Evolutionary conservation across 331 rosid genomes (phyloP).

Genomic region (Malus hybrid): DNA sequence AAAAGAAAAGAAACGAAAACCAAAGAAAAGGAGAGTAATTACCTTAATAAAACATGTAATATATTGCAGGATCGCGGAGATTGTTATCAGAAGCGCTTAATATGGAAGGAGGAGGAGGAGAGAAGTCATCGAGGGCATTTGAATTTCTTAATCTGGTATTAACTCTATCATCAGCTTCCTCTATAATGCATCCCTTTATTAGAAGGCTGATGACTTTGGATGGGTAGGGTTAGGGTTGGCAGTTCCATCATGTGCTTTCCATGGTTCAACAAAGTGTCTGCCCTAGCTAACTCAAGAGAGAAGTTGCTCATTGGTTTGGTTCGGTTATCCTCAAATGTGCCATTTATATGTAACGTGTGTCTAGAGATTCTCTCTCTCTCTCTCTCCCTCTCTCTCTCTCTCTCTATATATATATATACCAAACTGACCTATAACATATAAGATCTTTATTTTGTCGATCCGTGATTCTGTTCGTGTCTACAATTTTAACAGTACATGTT

Average conservation of each 20-base stretch:
- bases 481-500: too few relatives aligned
- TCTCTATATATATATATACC: too few relatives aligned
- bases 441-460: too few relatives aligned
- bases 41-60: background rate
- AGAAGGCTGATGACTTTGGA: conserved; percentile 26
- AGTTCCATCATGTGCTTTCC: conserved; percentile 54
- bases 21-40: background rate
- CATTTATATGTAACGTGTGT: background rate
- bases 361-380: too few relatives aligned
- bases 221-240: conserved; percentile 17
- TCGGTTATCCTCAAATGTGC: background rate
- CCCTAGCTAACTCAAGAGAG: conserved; percentile 7
- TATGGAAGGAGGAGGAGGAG: background rate
- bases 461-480: too few relatives aligned
- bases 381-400: too few relatives aligned
- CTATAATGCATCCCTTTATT: background rate
- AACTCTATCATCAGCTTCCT: background rate
- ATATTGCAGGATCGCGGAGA: background rate
- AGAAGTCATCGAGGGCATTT: background rate
- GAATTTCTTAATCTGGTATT: background rate
- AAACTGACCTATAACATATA: too few relatives aligned
- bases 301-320: conserved; percentile 2
- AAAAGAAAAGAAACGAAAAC: background rate
- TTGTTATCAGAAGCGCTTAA: background rate
- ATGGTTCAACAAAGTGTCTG: conserved; percentile 42